Evolutionary conservation across 148 eudicot genomes (phyloP).

Genomic region (Cornus florida): DNA sequence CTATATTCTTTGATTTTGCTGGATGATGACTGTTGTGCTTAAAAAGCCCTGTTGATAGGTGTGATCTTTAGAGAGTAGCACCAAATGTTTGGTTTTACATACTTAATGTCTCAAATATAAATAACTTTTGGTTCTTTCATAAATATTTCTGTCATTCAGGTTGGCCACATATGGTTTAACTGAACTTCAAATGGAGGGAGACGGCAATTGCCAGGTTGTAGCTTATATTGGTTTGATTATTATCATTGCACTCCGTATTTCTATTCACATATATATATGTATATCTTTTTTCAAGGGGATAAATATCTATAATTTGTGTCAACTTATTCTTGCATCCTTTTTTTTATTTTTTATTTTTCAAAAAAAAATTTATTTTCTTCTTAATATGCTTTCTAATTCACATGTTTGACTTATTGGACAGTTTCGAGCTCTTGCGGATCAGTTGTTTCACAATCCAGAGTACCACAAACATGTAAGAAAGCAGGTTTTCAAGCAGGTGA

Average conservation of each 20-base stretch:
- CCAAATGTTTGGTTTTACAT: not conserved
- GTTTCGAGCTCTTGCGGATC: slow-evolving; percentile 89
- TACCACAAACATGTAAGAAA: slow-evolving; percentile 75
- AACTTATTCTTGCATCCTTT: not conserved
- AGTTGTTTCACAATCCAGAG: slow-evolving; percentile 64
- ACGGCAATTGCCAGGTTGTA: slow-evolving; percentile 78
- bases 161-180: slow-evolving; percentile 66
- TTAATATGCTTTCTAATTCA: not conserved
- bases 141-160: slow-evolving; percentile 36
- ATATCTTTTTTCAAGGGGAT: not conserved
- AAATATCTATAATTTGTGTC: not conserved
- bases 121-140: not conserved
- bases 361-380: not conserved
- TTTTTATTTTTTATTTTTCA: not conserved
- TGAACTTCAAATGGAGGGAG: slow-evolving; percentile 77
- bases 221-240: slow-evolving; percentile 3
- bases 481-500: slow-evolving; percentile 67
- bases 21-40: not conserved
- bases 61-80: not conserved
- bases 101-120: not conserved
- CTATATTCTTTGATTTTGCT: not conserved
- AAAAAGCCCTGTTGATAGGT: not conserved
- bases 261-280: not conserved
- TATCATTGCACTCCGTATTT: not conserved
- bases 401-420: slow-evolving; percentile 26